Conservation (phyloP, 176 grass and related monocot species). For the Avena sativa region DNA sequence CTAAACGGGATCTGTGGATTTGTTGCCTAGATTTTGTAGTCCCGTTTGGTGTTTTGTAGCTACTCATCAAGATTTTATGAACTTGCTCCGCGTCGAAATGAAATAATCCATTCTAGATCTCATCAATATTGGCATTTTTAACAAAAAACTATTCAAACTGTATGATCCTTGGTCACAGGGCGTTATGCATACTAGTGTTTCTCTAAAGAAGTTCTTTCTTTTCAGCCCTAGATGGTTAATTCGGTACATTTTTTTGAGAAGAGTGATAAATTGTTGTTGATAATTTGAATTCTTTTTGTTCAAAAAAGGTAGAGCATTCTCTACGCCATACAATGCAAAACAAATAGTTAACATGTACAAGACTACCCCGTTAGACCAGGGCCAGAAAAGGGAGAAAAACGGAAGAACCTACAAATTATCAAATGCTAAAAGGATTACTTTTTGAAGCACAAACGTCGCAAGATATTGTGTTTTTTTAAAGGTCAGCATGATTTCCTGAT, state of each 20-base stretch:
- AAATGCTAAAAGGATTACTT: background rate
- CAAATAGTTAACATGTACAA: background rate
- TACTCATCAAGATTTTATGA: constrained; percentile 8
- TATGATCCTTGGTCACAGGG: background rate
- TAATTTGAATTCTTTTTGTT: background rate
- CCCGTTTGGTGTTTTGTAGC: background rate
- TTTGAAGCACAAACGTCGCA: background rate
- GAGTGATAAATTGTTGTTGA: background rate
- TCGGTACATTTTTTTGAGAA: constrained; percentile 1
- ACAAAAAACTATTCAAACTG: constrained; percentile 11
- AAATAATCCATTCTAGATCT: background rate
- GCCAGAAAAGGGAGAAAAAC: background rate
- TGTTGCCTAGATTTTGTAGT: background rate
- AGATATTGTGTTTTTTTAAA: constrained; percentile 3
- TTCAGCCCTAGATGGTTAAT: constrained; percentile 8
- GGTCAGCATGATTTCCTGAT: constrained; percentile 8
- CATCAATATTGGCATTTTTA: background rate
- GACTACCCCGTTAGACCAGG: background rate
- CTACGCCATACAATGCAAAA: background rate
- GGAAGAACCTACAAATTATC: background rate
- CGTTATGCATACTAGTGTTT: background rate
- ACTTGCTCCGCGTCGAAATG: background rate
- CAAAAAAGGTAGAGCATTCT: background rate
- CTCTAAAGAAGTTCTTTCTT: background rate
- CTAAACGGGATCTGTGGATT: background rate